A percentile compares a stretch with the other conserved stretches of the same genome.
These are phyloP conservation scores for Leucosporidium creatinivorum DNA, from an alignment of 768 basidiomycete genomes.

Conservation along the genomic window DNA sequence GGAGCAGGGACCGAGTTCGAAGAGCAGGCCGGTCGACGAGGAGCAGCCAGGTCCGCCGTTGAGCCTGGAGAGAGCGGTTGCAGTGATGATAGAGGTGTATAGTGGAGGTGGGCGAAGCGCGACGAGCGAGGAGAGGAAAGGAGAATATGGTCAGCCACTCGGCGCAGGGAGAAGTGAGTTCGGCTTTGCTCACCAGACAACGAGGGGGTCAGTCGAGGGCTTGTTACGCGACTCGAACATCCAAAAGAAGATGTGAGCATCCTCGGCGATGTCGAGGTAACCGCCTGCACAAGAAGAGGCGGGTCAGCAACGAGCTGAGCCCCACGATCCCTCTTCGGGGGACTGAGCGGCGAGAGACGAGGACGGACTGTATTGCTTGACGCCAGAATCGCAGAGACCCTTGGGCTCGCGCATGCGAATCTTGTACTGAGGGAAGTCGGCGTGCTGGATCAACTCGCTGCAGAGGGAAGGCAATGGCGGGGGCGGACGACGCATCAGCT, in stretches of 20 bases:
- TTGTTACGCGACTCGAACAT: constrained; percentile 66
- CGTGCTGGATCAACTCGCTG: constrained; percentile 60
- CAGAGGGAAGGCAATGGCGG: too few relatives aligned
- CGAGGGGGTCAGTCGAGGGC: constrained; percentile 69
- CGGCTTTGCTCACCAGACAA: constrained; percentile 65
- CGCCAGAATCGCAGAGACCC: constrained; percentile 66
- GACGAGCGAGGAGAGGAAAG: constrained; percentile 35
- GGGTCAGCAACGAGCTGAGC: neutral
- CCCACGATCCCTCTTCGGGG: neutral
- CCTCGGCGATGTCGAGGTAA: constrained; percentile 70
- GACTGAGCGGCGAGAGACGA: neutral
- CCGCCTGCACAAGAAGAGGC: neutral
- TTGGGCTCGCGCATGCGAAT: constrained; percentile 56
- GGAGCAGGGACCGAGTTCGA: constrained; percentile 84
- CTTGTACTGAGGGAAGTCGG: constrained; percentile 50
- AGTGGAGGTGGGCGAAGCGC: constrained; percentile 52
- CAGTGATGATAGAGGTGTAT: neutral
- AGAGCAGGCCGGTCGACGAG: constrained; percentile 64
- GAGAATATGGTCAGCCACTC: too few relatives aligned
- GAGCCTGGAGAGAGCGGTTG: neutral
- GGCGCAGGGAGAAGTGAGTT: too few relatives aligned
- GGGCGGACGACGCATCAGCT: constrained; percentile 33
- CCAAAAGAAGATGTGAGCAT: constrained; percentile 85
- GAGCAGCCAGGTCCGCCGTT: constrained; percentile 38
- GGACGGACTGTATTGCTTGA: constrained; percentile 58